phyloP scores from a whole-genome alignment of 192 early-diverging fungal genomes.

The Podila minutissima region DNA sequence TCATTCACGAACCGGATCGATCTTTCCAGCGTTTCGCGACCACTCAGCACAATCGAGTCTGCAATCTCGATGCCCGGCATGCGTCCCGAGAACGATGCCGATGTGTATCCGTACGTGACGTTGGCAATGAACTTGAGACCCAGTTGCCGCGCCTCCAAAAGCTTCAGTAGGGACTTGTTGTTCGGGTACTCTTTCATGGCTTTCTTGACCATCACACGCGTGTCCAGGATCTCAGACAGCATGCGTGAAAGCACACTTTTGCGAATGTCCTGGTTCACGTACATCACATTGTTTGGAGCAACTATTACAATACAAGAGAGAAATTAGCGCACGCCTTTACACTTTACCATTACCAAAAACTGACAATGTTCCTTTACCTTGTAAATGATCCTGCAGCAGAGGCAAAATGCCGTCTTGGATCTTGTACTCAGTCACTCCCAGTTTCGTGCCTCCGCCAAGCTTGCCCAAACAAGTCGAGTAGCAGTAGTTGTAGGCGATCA shows the following conservation, averaged over 20 bases:
- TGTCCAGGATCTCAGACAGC: constrained; percentile 89
- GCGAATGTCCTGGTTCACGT: constrained; percentile 86
- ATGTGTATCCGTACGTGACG: constrained; percentile 91
- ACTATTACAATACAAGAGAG: constrained; percentile 27
- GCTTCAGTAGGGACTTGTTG: constrained; percentile 67
- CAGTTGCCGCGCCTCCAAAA: constrained; percentile 86
- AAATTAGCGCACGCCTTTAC: neutral
- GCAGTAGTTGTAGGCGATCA: constrained; percentile 98
- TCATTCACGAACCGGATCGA: constrained; percentile 74
- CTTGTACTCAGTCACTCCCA: constrained; percentile 71
- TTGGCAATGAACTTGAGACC: constrained; percentile 93
- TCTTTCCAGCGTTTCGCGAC: constrained; percentile 83
- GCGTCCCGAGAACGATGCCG: constrained; percentile 85
- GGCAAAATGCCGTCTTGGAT: constrained; percentile 71
- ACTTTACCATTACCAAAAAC: no score
- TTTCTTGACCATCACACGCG: constrained; percentile 89
- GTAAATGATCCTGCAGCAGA: constrained; percentile 74
- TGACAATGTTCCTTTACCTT: constrained; percentile 45
- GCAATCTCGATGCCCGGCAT: constrained; percentile 93
- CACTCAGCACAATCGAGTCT: constrained; percentile 91
- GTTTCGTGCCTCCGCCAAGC: constrained; percentile 53
- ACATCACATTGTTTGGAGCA: constrained; percentile 87
- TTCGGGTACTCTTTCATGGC: constrained; percentile 79
- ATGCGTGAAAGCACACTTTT: constrained; percentile 82
- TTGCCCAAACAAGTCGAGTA: constrained; percentile 91